Evolutionary conservation across 495 filamentous ascomycete species (phyloP), one percentile per base, ranked within the genome.

Genomic region (Podospora conica): DNA sequence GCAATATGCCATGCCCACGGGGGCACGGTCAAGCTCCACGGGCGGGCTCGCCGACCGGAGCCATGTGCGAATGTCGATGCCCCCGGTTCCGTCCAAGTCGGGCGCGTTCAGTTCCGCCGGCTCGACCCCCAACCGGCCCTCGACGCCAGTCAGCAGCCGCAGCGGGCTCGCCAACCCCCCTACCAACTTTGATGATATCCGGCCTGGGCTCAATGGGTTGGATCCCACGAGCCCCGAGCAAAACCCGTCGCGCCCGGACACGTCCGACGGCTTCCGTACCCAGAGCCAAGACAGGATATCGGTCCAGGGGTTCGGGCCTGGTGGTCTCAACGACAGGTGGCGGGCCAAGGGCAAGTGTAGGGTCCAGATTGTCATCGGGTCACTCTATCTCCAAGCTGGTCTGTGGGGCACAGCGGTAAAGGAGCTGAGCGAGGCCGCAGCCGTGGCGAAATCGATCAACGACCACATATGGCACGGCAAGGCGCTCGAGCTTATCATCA

Each of bases 401-500:
- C 84, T 91, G 67, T 96, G 93, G 91, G 85, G 84, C 29, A 93
- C 97, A 80, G 93, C 96, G 20, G 71, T 98, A 28, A 92, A 87
- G 73, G 92, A 97, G 74, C 83, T 97, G 29, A 80, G 87, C 24
- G 93, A 97, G 61, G 89, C 88, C 58, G 91, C 89, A 9, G 84
- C 86, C 11, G 84, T 88, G 67, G 90, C 92, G 18, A 90, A 90
- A 74, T 87, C 86, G 33, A 86, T 88, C 69, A 93, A 90, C 74
- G 95, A 98, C 76, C 91, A 96, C 80, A 74, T 97, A 9, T 99
- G 95, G 95, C 91, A 98, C 81, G 95, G 90, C 12, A 99, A 98
- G 78, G 93, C 91, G 3, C 83, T 98, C 29, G 95, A 98, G 71
- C 88, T 91, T 10, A 90, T 95, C 68, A 78, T 93, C 15, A 84